Conservation (phyloP, 73 alveolate species). For the Paramecium biaurelia region DNA sequence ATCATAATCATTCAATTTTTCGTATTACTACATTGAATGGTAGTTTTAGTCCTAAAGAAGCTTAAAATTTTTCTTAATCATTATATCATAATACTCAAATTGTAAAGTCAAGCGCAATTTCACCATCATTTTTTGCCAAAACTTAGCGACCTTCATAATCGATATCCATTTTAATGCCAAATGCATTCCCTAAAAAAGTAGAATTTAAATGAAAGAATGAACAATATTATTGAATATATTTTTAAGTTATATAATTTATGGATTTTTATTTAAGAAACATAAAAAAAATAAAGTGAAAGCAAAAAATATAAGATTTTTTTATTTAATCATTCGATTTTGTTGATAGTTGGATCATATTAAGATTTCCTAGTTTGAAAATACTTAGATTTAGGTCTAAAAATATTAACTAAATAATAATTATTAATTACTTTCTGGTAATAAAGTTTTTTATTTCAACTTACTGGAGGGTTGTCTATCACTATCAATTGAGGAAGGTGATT, state of each 20-base stretch:
- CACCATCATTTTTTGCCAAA: neutral
- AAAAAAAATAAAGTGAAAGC: neutral
- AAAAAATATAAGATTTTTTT: neutral
- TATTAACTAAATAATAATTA: neutral
- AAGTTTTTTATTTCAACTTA: neutral
- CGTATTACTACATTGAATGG: conserved; percentile 12
- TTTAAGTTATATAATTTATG: neutral
- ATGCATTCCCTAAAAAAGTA: neutral
- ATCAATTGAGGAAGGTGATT: neutral
- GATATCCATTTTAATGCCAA: neutral
- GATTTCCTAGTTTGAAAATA: neutral
- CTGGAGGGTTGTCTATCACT: neutral
- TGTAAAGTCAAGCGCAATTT: neutral
- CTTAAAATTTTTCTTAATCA: neutral
- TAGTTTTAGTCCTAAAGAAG: neutral
- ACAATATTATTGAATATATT: neutral
- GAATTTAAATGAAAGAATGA: neutral
- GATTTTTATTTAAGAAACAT: neutral
- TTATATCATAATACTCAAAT: neutral
- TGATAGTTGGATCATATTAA: neutral
- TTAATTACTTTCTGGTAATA: neutral
- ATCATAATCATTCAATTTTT: neutral
- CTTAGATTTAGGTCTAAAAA: neutral
- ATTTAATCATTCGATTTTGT: neutral
- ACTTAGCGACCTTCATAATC: neutral